Percentiles rank a stretch among this genome's conserved stretches.
Conservation (phyloP, 2,329 filamentous ascomycete species). For the Helotiales sp. region DNA sequence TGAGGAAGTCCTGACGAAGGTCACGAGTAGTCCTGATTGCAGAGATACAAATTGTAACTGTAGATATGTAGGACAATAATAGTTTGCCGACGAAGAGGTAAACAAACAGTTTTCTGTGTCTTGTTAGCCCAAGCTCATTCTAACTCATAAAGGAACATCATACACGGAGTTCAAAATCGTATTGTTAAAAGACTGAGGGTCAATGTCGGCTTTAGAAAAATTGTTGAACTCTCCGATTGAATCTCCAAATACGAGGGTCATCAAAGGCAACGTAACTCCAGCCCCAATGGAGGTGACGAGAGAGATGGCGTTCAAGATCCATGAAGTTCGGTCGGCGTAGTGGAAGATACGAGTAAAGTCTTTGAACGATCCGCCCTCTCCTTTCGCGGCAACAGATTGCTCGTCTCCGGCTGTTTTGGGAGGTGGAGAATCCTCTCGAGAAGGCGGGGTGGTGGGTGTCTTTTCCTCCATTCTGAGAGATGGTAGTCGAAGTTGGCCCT, state of each 20-base stretch:
- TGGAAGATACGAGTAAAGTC: constrained; percentile 20
- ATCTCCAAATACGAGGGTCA: constrained; percentile 53
- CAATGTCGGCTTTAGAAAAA: constrained; percentile 31
- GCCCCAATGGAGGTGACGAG: constrained; percentile 38
- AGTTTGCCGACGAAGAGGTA: constrained; percentile 60
- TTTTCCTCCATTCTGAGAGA: constrained; percentile 6
- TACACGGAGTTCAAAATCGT: constrained; percentile 14
- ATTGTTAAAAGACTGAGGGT: constrained; percentile 43
- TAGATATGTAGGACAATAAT: constrained; percentile 50
- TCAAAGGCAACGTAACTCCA: constrained; percentile 52
- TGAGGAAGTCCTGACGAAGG: constrained; percentile 25
- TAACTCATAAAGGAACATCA: neutral
- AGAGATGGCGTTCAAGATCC: constrained; percentile 21
- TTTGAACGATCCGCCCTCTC: constrained; percentile 15
- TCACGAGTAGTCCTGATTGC: constrained; percentile 51
- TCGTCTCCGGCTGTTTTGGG: neutral
- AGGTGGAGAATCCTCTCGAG: neutral
- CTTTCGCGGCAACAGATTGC: neutral
- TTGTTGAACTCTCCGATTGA: constrained; percentile 35
- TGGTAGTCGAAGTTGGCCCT: neutral
- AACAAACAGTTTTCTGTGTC: constrained; percentile 47
- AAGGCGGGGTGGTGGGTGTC: neutral
- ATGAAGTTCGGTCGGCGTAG: constrained; percentile 21
- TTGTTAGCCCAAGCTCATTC: neutral
- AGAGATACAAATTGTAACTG: constrained; percentile 48